Base-by-base conservation (phyloP, 257 asterid species). In the Linderniella brevidens region DNA sequence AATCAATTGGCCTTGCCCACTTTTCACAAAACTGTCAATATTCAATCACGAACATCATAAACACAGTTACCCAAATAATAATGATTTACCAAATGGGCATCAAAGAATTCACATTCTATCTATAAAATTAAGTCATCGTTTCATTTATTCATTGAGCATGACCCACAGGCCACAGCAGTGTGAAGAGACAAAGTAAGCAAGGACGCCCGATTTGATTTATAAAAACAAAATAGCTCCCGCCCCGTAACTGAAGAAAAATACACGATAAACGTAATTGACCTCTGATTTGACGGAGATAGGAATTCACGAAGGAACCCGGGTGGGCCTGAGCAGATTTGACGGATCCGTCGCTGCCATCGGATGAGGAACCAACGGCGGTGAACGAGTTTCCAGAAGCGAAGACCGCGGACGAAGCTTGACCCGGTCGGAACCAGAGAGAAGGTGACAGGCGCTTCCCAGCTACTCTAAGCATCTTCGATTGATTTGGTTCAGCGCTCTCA, bases 361-460 rank as follows among this genome's bases (percentile, higher is more conserved):
- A 54, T 32, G 76, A 60, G 17, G 68, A 68, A 66, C 69, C 80
- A 46, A 48, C 40, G 52, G 43, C 57, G 60, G 56, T 8, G 66
- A 62, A 50, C 7, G 71, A 63, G 40, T 48, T 62, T 51, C 70
- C 50, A 52, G 75, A 57, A 12, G 41, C 54, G 52, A 49, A 46
- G 11, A 70, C 57, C 32, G 80, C 66, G 20, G 79, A 54, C 35
- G 79, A 66, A 46, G 76, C 46, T 44, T 61, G 72, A 36, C 61
- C 64, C 13, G 80, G 63, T 56, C 77, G 55, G 70, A 77, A 61
- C 36, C 79, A 47, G 45, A 71, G 65, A 57, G 78, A 64, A 59
- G 32, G 32, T 6, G 77, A 74, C 12, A 74, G 46, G 78, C 82
- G 74, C 76, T 78, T 70, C 66, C 92, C 78, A 16, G 80, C 80